Conservation (phyloP, 139 green algal genomes). For the Ostreobium quekettii region DNA sequence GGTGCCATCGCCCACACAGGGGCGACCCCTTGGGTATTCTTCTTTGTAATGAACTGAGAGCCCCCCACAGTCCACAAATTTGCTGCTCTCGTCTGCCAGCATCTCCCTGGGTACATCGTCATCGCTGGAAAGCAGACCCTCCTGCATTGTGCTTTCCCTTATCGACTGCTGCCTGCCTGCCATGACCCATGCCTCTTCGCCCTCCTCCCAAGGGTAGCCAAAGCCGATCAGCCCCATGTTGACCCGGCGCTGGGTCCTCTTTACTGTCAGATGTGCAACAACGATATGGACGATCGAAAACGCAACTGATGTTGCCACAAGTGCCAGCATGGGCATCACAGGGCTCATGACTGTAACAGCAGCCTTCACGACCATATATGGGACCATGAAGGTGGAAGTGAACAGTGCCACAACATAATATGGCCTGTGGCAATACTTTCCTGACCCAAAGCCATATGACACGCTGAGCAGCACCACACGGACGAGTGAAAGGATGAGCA, state of each 20-base stretch:
- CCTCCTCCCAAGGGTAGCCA: conserved; percentile 49
- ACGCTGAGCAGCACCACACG: conserved; percentile 13
- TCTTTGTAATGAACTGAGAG: conserved; percentile 39
- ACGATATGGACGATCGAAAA: conserved; percentile 21
- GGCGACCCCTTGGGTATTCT: background rate
- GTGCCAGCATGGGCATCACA: conserved; percentile 23
- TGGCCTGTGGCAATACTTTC: background rate
- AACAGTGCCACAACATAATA: conserved; percentile 8
- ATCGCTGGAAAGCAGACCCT: conserved; percentile 11
- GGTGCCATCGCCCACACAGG: background rate
- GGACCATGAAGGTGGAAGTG: conserved; percentile 4
- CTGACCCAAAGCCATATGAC: conserved; percentile 7
- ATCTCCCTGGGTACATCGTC: conserved; percentile 37
- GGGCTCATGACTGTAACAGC: background rate
- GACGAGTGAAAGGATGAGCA: conserved; percentile 11
- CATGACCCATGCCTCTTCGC: conserved; percentile 25
- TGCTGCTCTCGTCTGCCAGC: conserved; percentile 40
- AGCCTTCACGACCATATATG: conserved; percentile 6
- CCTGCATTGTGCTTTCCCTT: conserved; percentile 7
- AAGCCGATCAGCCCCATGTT: conserved; percentile 52
- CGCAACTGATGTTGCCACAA: background rate
- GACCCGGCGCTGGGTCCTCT: conserved; percentile 43
- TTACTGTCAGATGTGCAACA: conserved; percentile 32
- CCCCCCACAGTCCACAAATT: conserved; percentile 41
- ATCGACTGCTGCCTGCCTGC: conserved; percentile 26